Evolutionary conservation across 2,329 filamentous ascomycete genomes (phyloP).

Genomic region (Colletotrichum lindemuthianum): DNA sequence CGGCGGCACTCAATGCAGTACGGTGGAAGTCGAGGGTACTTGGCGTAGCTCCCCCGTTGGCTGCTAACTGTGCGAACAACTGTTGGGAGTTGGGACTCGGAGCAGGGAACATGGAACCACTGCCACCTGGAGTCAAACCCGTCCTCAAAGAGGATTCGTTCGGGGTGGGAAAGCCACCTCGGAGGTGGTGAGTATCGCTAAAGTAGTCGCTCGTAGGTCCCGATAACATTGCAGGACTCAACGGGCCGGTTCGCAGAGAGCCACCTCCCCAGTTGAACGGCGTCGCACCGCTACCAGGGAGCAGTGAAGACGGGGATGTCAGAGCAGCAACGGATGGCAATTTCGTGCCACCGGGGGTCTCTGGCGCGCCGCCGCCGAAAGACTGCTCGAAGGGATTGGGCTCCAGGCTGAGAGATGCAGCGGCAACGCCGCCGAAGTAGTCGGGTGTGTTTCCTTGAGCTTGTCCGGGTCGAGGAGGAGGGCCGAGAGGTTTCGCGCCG

Average conservation of each 20-base stretch:
- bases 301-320: conserved; percentile 86
- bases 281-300: conserved; percentile 77
- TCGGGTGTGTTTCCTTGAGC: conserved; percentile 67
- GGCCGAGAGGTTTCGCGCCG: conserved; percentile 72
- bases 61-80: conserved; percentile 79
- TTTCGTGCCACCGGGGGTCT: conserved; percentile 85
- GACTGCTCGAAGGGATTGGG: conserved; percentile 98
- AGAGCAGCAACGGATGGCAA: conserved; percentile 90
- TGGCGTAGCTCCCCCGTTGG: conserved; percentile 83
- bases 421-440: conserved; percentile 71
- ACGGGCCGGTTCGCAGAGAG: conserved; percentile 87
- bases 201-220: conserved; percentile 91
- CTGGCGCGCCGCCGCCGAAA: conserved; percentile 75
- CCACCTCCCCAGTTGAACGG: conserved; percentile 83
- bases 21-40: conserved; percentile 94
- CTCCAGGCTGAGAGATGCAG: conserved; percentile 75
- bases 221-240: conserved; percentile 97
- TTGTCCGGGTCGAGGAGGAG: conserved; percentile 73
- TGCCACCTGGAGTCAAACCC: conserved; percentile 91
- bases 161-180: conserved; percentile 89
- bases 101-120: conserved; percentile 96
- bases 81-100: conserved; percentile 84
- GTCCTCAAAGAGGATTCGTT: conserved; percentile 96
- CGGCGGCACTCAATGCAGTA: conserved; percentile 84
- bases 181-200: conserved; percentile 78